These are phyloP conservation scores for Sparassis latifolia DNA, from an alignment of 1,284 basidiomycete species.

Conservation along the genomic window DNA sequence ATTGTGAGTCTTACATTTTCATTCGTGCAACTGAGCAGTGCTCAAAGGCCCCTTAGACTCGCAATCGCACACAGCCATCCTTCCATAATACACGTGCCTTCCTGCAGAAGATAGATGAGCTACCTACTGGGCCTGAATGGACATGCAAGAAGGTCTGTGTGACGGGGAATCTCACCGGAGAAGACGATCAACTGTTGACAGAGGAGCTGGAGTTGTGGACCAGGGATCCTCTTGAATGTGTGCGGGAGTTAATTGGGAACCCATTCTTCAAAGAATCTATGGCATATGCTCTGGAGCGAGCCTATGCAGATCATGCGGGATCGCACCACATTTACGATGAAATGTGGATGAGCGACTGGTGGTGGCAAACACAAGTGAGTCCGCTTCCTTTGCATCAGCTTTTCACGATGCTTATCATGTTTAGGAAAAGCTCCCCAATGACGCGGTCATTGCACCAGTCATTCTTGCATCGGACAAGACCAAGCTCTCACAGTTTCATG, in stretches of 20 bases:
- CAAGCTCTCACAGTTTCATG: conserved; percentile 9
- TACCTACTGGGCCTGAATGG: conserved; percentile 17
- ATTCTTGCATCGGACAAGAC: conserved; percentile 3
- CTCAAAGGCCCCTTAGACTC: conserved; percentile 5
- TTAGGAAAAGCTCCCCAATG: conserved; percentile 8
- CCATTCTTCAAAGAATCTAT: conserved; percentile 18
- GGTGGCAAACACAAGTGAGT: conserved; percentile 21
- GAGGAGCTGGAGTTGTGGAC: conserved; percentile 25
- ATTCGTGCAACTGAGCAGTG: background rate
- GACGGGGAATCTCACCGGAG: conserved; percentile 13
- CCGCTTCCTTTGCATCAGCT: background rate
- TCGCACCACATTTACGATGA: conserved; percentile 9
- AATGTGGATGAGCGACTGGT: conserved; percentile 22
- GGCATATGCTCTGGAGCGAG: conserved; percentile 19
- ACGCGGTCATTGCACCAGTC: conserved; percentile 9
- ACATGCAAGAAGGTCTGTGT: conserved; percentile 10
- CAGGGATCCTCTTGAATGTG: conserved; percentile 23
- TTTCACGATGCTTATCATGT: background rate
- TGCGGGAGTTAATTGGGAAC: conserved; percentile 25
- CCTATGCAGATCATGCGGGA: conserved; percentile 11
- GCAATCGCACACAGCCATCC: conserved; percentile 6
- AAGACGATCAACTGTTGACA: conserved; percentile 6
- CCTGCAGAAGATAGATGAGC: conserved; percentile 11
- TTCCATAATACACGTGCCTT: conserved; percentile 14
- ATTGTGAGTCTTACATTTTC: conserved; percentile 9